Conservation (phyloP, 192 early-diverging fungal species). For the Phycomyces nitens region DNA sequence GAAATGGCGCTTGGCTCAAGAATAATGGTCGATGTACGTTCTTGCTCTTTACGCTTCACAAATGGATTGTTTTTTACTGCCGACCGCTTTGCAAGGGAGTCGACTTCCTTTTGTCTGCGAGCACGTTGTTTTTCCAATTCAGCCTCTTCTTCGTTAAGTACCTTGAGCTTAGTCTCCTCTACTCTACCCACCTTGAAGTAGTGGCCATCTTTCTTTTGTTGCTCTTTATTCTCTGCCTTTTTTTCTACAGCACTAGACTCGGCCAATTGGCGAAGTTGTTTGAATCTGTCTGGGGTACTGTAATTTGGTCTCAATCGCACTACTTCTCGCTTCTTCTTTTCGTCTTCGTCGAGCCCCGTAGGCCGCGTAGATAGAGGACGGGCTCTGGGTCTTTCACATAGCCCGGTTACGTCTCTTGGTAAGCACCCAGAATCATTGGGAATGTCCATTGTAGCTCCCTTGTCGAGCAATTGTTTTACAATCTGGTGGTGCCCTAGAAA, state of each 20-base stretch:
- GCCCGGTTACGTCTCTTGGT: slow-evolving; percentile 14
- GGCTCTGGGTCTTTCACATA: background rate
- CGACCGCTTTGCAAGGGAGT: slow-evolving; percentile 22
- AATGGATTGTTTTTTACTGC: slow-evolving; percentile 35
- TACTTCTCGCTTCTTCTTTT: background rate
- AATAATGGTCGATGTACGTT: background rate
- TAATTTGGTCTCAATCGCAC: slow-evolving; percentile 21
- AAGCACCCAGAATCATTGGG: slow-evolving; percentile 17
- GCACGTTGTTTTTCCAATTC: slow-evolving; percentile 23
- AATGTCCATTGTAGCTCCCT: slow-evolving; percentile 11
- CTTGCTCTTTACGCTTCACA: slow-evolving; percentile 9
- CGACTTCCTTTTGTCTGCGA: slow-evolving; percentile 20
- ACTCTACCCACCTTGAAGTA: slow-evolving; percentile 20
- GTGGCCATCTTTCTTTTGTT: slow-evolving; percentile 7
- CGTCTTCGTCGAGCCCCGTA: no score
- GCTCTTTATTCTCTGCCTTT: background rate
- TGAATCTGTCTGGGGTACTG: slow-evolving; percentile 25
- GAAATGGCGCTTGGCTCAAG: background rate
- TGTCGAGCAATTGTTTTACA: slow-evolving; percentile 10
- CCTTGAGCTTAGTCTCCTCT: slow-evolving; percentile 23
- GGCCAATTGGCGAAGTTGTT: slow-evolving; percentile 19
- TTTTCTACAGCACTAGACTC: slow-evolving; percentile 15
- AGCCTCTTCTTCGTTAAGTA: slow-evolving; percentile 16
- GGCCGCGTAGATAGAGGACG: background rate
- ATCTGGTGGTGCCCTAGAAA: slow-evolving; percentile 19